Percentiles rank a stretch among this genome's conserved stretches.
Evolutionary conservation across 192 early-diverging fungal genomes (phyloP).

Genomic region (Coemansia sp.): DNA sequence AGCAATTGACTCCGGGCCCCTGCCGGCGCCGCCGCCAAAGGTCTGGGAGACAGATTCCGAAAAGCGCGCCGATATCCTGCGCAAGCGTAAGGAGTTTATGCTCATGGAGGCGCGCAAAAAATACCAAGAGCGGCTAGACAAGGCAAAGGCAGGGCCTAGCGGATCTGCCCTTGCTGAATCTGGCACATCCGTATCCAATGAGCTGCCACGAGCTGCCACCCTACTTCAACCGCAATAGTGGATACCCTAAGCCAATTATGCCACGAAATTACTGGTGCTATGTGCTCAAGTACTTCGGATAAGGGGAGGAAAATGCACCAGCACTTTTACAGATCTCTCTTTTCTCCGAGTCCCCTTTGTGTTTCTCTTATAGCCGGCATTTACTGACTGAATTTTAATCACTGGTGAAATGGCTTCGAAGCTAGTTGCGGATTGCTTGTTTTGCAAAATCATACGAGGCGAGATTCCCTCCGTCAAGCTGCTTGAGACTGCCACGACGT

Average conservation of each 20-base stretch:
- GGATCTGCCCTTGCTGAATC: background rate
- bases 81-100: slow-evolving; percentile 50
- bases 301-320: background rate
- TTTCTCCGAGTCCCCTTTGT: background rate
- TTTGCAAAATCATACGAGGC: slow-evolving; percentile 87
- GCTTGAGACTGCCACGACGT: slow-evolving; percentile 77
- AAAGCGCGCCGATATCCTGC: slow-evolving; percentile 34
- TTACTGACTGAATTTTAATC: background rate
- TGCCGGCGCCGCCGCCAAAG: slow-evolving; percentile 36
- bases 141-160: background rate
- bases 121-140: slow-evolving; percentile 34
- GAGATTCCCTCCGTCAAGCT: slow-evolving; percentile 83
- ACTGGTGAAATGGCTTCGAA: slow-evolving; percentile 27
- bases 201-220: background rate
- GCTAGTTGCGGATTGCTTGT: slow-evolving; percentile 66
- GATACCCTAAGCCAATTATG: background rate
- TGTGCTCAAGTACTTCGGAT: background rate
- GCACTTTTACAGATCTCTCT: background rate
- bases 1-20: slow-evolving; percentile 11
- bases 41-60: slow-evolving; percentile 42
- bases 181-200: background rate
- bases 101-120: slow-evolving; percentile 47
- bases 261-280: background rate
- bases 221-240: background rate
- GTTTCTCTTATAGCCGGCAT: background rate